Base-by-base conservation (phyloP, 495 filamentous ascomycete species). In the Pyrenopolyporus hunteri region DNA sequence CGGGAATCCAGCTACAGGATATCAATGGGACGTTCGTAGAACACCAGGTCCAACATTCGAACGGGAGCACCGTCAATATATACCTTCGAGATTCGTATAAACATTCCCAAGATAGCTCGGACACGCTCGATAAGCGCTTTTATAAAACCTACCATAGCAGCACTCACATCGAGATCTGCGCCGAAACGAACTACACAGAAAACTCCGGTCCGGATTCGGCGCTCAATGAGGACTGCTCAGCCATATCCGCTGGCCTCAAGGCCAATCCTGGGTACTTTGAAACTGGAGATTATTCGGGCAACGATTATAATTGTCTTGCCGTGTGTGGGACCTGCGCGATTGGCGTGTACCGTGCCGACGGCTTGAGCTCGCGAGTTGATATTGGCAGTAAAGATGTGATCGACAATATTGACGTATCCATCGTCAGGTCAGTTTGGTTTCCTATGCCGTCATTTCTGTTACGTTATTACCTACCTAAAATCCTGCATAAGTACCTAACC, bases 311-410 rank as follows among this genome's bases (percentile, higher is more conserved):
- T 17, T 42, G 46, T 9, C 44, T 64, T 8, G 44, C 50, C 4
- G 29, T 54, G 10, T 50, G 43, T 19, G 55, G 55, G 5, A 59
- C 55, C n/a, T 64, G 62, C 25, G 55, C 62, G 36, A 59, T 64
- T 50, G 62, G 55, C 7, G 62, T 64, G 28, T 28, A 40, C 11
- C 55, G 62, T 10, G 44, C 40, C n/a, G 59, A 63, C 7, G 54
- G 54, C n/a, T 37, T 32, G 1, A 54, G 20, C 36, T 29, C 23
- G 16, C 11, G 14, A 19, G 61, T 59, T 11, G 37, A 64, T 36
- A 55, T 64, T 35, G 62, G 62, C 10, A 59, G 55, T 19, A 59
- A 51, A 45, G 62, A 64, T 6, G 49, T 64, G 4, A 25, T 59
- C 17, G 62, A 64, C 25, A 64, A 59, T 17, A 45, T 64, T 19